Evolutionary conservation across 2,329 filamentous ascomycete genomes (phyloP), one percentile per base, ranked within the genome.

Genomic region (Fusarium sp.): DNA sequence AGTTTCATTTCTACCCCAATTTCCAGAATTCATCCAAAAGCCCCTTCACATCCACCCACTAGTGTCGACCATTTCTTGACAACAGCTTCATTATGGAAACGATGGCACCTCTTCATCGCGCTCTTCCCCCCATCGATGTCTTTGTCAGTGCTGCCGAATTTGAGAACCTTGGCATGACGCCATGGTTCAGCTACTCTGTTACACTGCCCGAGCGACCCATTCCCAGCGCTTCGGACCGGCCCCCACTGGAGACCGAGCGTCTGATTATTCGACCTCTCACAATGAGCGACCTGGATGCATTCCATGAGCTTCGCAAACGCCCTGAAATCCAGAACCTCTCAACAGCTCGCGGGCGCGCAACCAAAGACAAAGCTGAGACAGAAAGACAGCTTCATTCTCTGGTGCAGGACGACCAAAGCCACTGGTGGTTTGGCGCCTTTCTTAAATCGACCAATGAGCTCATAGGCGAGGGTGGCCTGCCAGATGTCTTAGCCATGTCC

Each of bases 181-280:
- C 72, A 24, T 74, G 71, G 71, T 74, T 74, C 51, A 74, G 68
- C 18, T 74, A 74, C 61, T 63, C 64, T 6, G 72, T 74, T 15
- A 74, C 71, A 16, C 41, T 72, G 24, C 71, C 71, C 22, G 42
- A 73, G 55, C 58, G 53, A 4, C 70, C 67, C 7, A 58, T 73
- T 10, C 71, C 70, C 24, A 30, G 50, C 36, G 22, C 68, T 3
- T 65, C 71, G 13, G 67, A 73, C 6, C 70, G 71, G 64, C 18
- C 61, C 22, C 31, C 61, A 9, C 38, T 73, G 11, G 65, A 73
- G 47, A 73, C 71, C 20, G 58, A 71, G 30, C 70, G 67, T 22
- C 71, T 73, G 10, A 18, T 68, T 6, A 35, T 73, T 13, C 71
- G 71, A 10, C 70, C 71, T 20, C n/a, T 73, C 11, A 51, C 60